Evolutionary conservation across 306 rosid genomes (phyloP), one percentile per base, ranked within the genome.

Genomic region (Lithocarpus polystachyus): DNA sequence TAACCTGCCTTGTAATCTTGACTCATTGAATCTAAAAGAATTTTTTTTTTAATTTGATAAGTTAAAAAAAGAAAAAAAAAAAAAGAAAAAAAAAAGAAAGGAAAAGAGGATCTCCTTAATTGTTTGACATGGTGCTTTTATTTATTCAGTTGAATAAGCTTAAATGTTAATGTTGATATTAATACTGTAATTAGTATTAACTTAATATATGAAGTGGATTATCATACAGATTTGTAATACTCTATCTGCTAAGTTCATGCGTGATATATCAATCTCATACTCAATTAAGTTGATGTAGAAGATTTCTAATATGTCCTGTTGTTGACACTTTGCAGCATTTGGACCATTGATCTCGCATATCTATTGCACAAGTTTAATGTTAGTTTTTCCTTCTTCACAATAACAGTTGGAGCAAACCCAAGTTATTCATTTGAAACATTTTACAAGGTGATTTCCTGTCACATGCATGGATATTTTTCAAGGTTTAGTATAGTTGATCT

Each of bases 301-400:
- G 56, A 68, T 48, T 81, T 84, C 79, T 67, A 52, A 76, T 75
- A 53, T 35, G n/a, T 76, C 81, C 86, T 60, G 72, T 77, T 76
- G 79, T 82, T 40, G 45, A 40, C 45, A 40, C 45, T 8, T 82
- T 86, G 95, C 97, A 95, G 99, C 88, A 84, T 90, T 79, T 95
- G 99, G 99, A 95, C 99, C 29, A 94, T 93, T 75, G 99, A 95
- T 82, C 86, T 95, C 87, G 99, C 99, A 7, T 95, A 87, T 83
- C 79, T 95, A 75, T 85, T 95, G 79, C 94, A 89, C 81, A 91
- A 81, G 69, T 95, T 88, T 83, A 87, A 91, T 75, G 83, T 93
- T 65, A 73, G 85, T 40, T 93, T 95, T 88, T 90, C 93, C 77
- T 95, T 91, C 93, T 93, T 86, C 88, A 95, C 98, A 0, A 93